Evolutionary conservation across 495 filamentous ascomycete genomes (phyloP).

Genomic region (Penicillium cosmopolitanum): DNA sequence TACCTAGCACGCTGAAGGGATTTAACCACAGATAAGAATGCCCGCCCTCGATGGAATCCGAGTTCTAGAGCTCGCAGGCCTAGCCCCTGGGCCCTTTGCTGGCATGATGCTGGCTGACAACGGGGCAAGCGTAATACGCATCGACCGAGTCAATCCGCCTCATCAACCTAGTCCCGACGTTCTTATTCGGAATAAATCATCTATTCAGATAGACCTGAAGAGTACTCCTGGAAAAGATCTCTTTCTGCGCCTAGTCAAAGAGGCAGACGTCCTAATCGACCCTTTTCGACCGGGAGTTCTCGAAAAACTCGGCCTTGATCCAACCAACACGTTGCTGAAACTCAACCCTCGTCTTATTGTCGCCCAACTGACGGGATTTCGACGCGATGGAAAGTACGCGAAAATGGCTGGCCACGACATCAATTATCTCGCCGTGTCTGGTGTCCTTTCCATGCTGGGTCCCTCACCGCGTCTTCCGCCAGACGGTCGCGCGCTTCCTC

Average conservation of each 20-base stretch:
- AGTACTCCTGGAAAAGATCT: slow-evolving; percentile 56
- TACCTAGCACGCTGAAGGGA: background rate
- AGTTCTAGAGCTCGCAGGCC: slow-evolving; percentile 78
- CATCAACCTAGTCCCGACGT: slow-evolving; percentile 58
- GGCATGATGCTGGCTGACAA: slow-evolving; percentile 79
- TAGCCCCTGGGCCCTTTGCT: slow-evolving; percentile 82
- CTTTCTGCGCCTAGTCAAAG: slow-evolving; percentile 56
- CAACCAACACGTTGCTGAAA: slow-evolving; percentile 52
- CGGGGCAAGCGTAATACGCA: slow-evolving; percentile 74
- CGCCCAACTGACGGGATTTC: slow-evolving; percentile 75
- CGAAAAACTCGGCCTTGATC: slow-evolving; percentile 70
- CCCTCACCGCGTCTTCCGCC: slow-evolving; percentile 58
- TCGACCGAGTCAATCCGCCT: slow-evolving; percentile 59
- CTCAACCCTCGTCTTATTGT: slow-evolving; percentile 69
- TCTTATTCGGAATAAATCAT: slow-evolving; percentile 69
- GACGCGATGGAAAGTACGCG: slow-evolving; percentile 68
- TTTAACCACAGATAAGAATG: background rate
- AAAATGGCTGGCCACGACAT: slow-evolving; percentile 87
- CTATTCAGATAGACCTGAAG: slow-evolving; percentile 73
- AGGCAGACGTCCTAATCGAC: slow-evolving; percentile 75
- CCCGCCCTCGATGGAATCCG: slow-evolving; percentile 52
- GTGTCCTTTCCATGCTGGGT: slow-evolving; percentile 68
- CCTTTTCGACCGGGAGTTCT: slow-evolving; percentile 82
- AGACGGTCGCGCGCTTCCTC: slow-evolving; percentile 7
- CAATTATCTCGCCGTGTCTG: slow-evolving; percentile 81